Conservation (phyloP, 2,329 filamentous ascomycete species). For the Trichoderma koningii region DNA sequence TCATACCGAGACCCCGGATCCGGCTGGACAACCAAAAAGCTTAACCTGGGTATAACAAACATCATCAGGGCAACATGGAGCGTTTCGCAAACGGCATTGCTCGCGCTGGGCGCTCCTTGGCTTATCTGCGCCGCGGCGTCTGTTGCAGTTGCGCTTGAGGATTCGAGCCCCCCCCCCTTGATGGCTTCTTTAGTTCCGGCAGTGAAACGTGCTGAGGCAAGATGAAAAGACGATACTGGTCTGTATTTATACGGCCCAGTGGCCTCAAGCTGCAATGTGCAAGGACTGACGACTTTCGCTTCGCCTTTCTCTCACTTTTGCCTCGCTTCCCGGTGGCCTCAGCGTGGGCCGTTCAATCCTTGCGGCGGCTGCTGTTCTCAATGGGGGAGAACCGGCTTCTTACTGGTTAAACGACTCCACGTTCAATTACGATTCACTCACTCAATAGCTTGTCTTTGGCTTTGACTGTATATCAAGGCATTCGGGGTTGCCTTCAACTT, state of each 20-base stretch:
- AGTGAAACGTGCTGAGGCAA: background rate
- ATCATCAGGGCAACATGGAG: too few species aligned
- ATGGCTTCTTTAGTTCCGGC: background rate
- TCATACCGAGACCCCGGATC: background rate
- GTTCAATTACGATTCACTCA: conserved; percentile 30
- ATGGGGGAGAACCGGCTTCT: conserved; percentile 25
- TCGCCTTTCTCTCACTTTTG: conserved; percentile 22
- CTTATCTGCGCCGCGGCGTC: too few species aligned
- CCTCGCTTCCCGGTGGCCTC: conserved; percentile 5
- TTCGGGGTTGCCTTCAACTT: background rate
- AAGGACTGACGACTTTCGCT: conserved; percentile 1
- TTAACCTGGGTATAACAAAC: too few species aligned
- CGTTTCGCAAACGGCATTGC: too few species aligned
- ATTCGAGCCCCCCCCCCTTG: background rate
- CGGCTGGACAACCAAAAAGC: too few species aligned
- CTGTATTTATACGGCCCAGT: conserved; percentile 26
- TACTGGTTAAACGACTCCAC: conserved; percentile 24
- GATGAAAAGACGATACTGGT: background rate
- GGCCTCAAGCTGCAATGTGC: background rate
- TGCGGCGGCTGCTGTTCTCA: conserved; percentile 38
- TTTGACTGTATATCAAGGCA: background rate
- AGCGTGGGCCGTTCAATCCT: conserved; percentile 38
- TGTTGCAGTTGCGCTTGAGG: background rate
- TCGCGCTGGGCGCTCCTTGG: too few species aligned
- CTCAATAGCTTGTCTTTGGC: conserved; percentile 7